Conservation (phyloP, 139 green algal species). For the Auxenochlorella protothecoides region DNA sequence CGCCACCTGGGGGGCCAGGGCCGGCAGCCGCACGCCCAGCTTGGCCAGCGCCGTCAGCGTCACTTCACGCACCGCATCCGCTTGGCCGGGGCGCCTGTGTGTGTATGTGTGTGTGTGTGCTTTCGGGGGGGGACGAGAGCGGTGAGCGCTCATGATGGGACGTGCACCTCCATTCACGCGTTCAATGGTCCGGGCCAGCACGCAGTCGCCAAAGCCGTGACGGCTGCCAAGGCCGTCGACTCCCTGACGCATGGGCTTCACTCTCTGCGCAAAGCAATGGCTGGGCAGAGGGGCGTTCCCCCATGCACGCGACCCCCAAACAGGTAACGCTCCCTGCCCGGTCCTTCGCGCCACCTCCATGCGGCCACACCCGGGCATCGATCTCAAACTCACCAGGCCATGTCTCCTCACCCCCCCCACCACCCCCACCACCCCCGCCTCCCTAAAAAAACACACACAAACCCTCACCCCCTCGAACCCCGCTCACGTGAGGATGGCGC, state of each 20-base stretch:
- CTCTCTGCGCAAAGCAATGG: no score
- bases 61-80: constrained; percentile 26
- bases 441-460: neutral
- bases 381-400: no score
- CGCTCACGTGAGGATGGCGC: neutral
- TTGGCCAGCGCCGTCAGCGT: constrained; percentile 79
- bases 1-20: constrained; percentile 14
- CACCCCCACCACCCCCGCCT: neutral
- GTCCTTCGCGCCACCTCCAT: no score
- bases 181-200: no score
- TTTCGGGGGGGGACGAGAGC: neutral
- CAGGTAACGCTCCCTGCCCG: no score
- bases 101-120: no score
- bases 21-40: constrained; percentile 56
- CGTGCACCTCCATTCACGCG: no score
- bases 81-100: neutral
- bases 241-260: no score
- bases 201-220: neutral
- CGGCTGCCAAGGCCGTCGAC: no score
- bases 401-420: neutral
- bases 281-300: no score
- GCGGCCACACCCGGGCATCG: no score
- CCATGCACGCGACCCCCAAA: no score
- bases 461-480: neutral
- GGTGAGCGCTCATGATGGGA: neutral